Base-by-base conservation (phyloP, 2,329 filamentous ascomycete species). In the Elsinoe perseae region DNA sequence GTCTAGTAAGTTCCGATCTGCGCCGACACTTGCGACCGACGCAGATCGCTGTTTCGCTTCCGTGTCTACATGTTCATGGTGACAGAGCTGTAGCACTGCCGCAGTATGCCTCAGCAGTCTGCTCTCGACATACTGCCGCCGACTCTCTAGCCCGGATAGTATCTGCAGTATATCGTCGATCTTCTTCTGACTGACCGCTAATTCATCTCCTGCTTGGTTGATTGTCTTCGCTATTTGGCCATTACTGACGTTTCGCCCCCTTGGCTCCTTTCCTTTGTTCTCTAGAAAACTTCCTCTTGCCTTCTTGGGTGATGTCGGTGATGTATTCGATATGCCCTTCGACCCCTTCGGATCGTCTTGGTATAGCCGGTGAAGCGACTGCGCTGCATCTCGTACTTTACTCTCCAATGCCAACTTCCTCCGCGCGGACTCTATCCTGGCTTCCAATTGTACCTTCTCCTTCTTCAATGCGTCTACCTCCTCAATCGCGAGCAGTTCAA, bases 381-480 rank as follows among this genome's bases (percentile, higher is more conserved):
- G 81, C 9, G 93, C 89, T 1, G 93, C 93, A 77, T 97, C 92
- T 64, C 90, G 87, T 64, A 96, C 89, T 74, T 97, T 98, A 56
- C 84, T 87, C 70, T 98, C 93, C 44, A 97, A 83, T 28, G 85
- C 84, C 34, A 98, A 78, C 71, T 92, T 95, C 59, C 89, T 82
- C 62, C 85, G 83, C 18, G 89, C 84, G 34, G 88, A 85, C 60
- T 92, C 87, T 62, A 95, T 84, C n/a, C 89, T 85, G 66, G 84
- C 81, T 23, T 80, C 78, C 50, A 97, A 72, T 32, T 82, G 76
- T 58, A 83, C 80, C 60, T 85, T 81, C 74, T 95, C 89, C 69
- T 90, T 95, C 77, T 97, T 98, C 64, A 97, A 73, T 46, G 82
- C 80, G 62, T 97, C 93, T 27, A 96, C 86, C 72, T 97, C 91